Percentiles rank a stretch among this genome's conserved stretches.
These are phyloP conservation scores for Boletus speciosus DNA, from an alignment of 768 basidiomycete genomes.

Conservation along the genomic window DNA sequence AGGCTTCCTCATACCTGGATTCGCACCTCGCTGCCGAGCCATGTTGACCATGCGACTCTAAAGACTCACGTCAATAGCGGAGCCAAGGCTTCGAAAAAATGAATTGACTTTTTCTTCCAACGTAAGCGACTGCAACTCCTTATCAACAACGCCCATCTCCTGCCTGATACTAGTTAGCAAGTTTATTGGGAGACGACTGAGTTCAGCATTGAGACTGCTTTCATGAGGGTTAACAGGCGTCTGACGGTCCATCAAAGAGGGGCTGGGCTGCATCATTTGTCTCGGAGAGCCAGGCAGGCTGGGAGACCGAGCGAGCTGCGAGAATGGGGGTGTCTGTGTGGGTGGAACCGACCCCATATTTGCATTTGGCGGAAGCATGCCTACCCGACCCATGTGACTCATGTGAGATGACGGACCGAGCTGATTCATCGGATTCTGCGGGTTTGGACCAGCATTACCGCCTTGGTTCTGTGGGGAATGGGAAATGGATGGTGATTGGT, in stretches of 20 bases:
- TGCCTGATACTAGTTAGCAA: slow-evolving; percentile 36
- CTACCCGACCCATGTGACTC: slow-evolving; percentile 38
- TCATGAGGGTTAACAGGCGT: slow-evolving; percentile 32
- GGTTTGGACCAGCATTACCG: slow-evolving; percentile 30
- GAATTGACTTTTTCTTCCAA: slow-evolving; percentile 57
- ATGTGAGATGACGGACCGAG: slow-evolving; percentile 55
- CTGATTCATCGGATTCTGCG: slow-evolving; percentile 43
- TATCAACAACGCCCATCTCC: slow-evolving; percentile 45
- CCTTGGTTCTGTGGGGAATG: slow-evolving; percentile 52
- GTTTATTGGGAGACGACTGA: slow-evolving; percentile 37
- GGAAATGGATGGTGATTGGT: slow-evolving; percentile 64
- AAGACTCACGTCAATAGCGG: slow-evolving; percentile 12
- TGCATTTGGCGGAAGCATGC: slow-evolving; percentile 50
- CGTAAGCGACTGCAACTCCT: slow-evolving; percentile 42
- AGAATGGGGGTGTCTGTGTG: slow-evolving; percentile 42
- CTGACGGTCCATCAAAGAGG: slow-evolving; percentile 50
- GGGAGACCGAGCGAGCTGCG: slow-evolving; percentile 49
- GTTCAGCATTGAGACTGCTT: slow-evolving; percentile 38
- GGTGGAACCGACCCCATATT: slow-evolving; percentile 36
- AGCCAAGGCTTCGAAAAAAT: not conserved
- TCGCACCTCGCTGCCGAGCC: slow-evolving; percentile 24
- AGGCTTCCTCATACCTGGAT: slow-evolving; percentile 21
- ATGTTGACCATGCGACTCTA: slow-evolving; percentile 37
- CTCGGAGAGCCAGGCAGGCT: slow-evolving; percentile 58
- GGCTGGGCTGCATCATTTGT: slow-evolving; percentile 53